Evolutionary conservation across 1,284 basidiomycete genomes (phyloP).

Genomic region (Cryptococcus sp.): DNA sequence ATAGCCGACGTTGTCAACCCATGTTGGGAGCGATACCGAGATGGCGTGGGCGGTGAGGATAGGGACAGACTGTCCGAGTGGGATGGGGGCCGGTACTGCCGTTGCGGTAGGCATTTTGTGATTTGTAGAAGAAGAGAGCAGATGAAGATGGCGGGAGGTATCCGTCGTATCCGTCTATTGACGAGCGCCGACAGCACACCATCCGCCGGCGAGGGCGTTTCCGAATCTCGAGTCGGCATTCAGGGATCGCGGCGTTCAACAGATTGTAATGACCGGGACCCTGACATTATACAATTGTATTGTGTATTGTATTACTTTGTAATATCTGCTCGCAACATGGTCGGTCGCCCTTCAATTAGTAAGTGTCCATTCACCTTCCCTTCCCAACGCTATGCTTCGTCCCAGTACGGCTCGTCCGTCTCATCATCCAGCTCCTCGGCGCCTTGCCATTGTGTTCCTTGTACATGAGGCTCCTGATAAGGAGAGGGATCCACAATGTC

Average conservation of each 20-base stretch:
- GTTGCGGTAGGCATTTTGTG: conserved; percentile 15
- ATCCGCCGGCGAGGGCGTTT: too few species aligned
- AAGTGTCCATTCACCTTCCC: background rate
- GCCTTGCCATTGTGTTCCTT: conserved; percentile 20
- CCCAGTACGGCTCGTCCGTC: conserved; percentile 24
- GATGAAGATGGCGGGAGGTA: too few species aligned
- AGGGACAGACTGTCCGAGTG: conserved; percentile 51
- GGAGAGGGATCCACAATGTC: background rate
- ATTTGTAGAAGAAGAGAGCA: background rate
- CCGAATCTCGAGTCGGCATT: background rate
- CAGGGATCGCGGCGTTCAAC: background rate
- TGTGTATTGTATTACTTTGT: background rate
- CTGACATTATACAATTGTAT: background rate
- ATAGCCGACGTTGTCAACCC: conserved; percentile 90
- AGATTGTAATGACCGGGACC: background rate
- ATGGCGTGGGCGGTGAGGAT: conserved; percentile 72
- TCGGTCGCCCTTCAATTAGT: too few species aligned
- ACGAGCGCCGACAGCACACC: too few species aligned
- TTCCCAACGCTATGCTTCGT: background rate
- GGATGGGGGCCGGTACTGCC: conserved; percentile 29
- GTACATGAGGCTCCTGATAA: conserved; percentile 11
- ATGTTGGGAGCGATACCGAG: conserved; percentile 93
- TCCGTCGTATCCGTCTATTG: too few species aligned
- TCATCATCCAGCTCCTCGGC: conserved; percentile 25
- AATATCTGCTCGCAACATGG: background rate